These are phyloP conservation scores for Cytospora piceicola DNA, from an alignment of 2,329 filamentous ascomycete species.

Conservation along the genomic window DNA sequence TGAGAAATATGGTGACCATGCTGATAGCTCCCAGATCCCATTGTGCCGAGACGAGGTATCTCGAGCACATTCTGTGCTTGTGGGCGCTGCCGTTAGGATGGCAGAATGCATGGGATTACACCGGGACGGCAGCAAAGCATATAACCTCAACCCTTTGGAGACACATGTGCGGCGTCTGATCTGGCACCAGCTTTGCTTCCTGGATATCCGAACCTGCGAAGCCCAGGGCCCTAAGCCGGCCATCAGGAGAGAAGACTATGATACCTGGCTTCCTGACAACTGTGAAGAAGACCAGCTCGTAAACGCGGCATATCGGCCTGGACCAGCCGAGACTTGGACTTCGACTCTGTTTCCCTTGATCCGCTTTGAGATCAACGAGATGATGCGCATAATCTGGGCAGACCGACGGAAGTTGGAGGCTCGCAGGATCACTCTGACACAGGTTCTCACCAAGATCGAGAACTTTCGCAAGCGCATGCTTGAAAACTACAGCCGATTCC, in stretches of 20 bases:
- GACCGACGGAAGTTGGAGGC: conserved; percentile 68
- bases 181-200: conserved; percentile 78
- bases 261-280: conserved; percentile 73
- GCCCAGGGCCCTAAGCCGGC: conserved; percentile 72
- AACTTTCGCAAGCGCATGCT: conserved; percentile 67
- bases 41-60: conserved; percentile 74
- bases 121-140: conserved; percentile 66
- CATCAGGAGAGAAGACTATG: conserved; percentile 75
- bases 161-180: conserved; percentile 72
- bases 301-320: conserved; percentile 42
- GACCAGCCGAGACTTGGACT: conserved; percentile 63
- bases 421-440: conserved; percentile 63
- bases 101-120: conserved; percentile 80
- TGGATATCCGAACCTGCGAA: conserved; percentile 76
- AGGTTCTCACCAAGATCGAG: conserved; percentile 69
- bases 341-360: conserved; percentile 70
- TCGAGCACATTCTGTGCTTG: conserved; percentile 71
- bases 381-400: conserved; percentile 71
- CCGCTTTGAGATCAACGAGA: conserved; percentile 73
- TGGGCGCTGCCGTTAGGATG: conserved; percentile 72
- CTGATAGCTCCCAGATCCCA: conserved; percentile 58
- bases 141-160: conserved; percentile 68
- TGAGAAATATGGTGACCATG: background rate
- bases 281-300: conserved; percentile 68
- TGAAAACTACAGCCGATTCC: conserved; percentile 66